Base-by-base conservation (phyloP, 2,329 filamentous ascomycete species). In the Podosphaera xanthii region DNA sequence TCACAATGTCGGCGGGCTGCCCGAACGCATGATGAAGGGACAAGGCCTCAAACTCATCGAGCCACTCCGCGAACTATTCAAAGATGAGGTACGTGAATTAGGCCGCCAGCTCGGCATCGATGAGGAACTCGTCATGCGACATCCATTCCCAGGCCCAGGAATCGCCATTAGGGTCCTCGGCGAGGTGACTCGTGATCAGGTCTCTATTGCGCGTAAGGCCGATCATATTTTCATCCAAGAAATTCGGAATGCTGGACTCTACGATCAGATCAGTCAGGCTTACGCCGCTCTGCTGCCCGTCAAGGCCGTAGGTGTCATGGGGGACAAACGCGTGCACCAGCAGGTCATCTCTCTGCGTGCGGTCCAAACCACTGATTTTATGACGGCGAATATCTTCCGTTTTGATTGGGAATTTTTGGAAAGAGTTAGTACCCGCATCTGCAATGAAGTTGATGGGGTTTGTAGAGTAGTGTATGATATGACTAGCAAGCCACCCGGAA, bases 31-130 rank as follows among this genome's bases (percentile, higher is more conserved):
- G 74, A 76, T 73, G 64, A 71, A 75, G 12, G 74, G 74, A 46
- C 69, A 72, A 64, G 71, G 71, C 6, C 63, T 86, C 54, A 82
- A 85, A 71, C 75, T 87, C 42, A 86, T 92, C 62, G 86, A 94
- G 72, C 86, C 86, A 1, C 78, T 92, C 0, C 76, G 85, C 50
- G 82, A 87, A 68, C 75, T 92, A 36, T 91, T 90, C 78, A 92
- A 92, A 70, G 86, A 92, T 65, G 86, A 92, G 72, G 86, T 88
- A 34, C 77, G 85, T 60, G 72, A 76, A 58, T 72, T 90, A 3
- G 86, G 86, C 40, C 80, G 78, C 14, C 75, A 86, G 62, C 75
- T 90, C 2, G 81, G 82, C 34, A 86, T 90, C 60, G 76, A 81
- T 57, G 77, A 85, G 62, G 78, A 86, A n/a, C 80, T 91, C 6